Evolutionary conservation across 2,329 filamentous ascomycete species (phyloP).

Genomic region (Leptodontidium sp.): DNA sequence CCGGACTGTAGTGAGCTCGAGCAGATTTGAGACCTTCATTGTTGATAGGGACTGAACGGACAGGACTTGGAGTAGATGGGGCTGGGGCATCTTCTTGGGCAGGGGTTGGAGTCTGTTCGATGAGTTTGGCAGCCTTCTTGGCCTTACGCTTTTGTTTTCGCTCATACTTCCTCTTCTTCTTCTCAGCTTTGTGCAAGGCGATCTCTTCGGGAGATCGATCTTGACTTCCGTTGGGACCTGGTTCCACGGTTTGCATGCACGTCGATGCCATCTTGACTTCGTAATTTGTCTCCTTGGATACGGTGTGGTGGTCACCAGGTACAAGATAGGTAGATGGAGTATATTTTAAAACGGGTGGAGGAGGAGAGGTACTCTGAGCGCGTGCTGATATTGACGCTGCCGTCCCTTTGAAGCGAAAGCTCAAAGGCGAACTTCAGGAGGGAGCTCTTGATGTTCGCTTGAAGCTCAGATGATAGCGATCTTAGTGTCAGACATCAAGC

Average conservation of each 20-base stretch:
- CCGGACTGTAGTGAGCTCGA: conserved; percentile 2
- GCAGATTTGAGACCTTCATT: background rate
- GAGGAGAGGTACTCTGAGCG: too few relatives aligned
- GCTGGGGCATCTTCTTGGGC: background rate
- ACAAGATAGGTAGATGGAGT: too few relatives aligned
- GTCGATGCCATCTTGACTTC: background rate
- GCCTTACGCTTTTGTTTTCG: background rate
- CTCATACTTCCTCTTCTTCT: conserved; percentile 1
- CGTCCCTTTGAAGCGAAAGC: too few relatives aligned
- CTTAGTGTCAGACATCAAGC: too few relatives aligned
- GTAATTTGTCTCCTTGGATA: too few relatives aligned
- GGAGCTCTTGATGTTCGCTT: too few relatives aligned
- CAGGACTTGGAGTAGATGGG: background rate
- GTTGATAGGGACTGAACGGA: background rate
- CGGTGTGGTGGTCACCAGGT: too few relatives aligned
- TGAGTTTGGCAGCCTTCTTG: background rate
- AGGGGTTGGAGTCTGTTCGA: background rate
- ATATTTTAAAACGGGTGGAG: too few relatives aligned
- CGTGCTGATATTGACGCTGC: too few relatives aligned
- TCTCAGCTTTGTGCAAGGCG: background rate
- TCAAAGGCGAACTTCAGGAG: too few relatives aligned
- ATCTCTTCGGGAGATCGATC: background rate
- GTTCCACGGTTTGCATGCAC: too few relatives aligned
- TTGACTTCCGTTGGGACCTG: background rate
- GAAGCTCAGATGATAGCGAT: too few relatives aligned